Evolutionary conservation across 257 asterid species (phyloP).

Genomic region (Solanum neorickii): DNA sequence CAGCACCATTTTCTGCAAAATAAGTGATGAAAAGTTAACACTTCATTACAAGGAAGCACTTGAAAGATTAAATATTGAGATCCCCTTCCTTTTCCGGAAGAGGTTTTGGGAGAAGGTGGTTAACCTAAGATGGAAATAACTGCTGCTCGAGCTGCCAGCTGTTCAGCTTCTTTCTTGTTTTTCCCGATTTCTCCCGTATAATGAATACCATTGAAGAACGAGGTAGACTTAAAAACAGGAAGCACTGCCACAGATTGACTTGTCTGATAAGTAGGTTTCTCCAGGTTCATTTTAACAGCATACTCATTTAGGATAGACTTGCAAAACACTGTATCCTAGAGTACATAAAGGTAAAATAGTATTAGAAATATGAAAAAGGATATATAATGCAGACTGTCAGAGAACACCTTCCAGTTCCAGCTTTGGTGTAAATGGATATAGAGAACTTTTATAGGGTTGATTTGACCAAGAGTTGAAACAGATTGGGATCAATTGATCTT

Average conservation of each 20-base stretch:
- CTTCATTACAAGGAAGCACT: neutral
- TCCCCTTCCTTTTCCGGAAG: neutral
- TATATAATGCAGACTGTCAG: neutral
- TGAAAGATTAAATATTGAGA: neutral
- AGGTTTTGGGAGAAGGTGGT: neutral
- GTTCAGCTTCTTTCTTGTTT: conserved; percentile 62
- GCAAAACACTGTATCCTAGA: conserved; percentile 36
- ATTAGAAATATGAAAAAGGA: neutral
- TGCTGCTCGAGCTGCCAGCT: conserved; percentile 54
- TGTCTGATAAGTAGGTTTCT: conserved; percentile 28
- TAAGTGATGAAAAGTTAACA: neutral
- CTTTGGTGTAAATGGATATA: neutral
- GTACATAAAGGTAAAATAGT: neutral
- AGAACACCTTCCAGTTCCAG: neutral
- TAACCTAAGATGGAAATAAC: conserved; percentile 44
- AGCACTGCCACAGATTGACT: neutral
- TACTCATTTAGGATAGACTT: conserved; percentile 44
- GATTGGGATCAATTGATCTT: neutral
- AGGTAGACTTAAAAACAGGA: conserved; percentile 31
- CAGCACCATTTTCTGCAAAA: conserved; percentile 30
- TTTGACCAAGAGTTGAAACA: neutral
- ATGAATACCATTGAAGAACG: conserved; percentile 25
- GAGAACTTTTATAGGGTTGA: neutral
- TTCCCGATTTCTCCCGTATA: conserved; percentile 32
- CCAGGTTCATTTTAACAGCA: conserved; percentile 26